These are phyloP conservation scores for Globisporangium okanoganense DNA, from an alignment of 352 stramenopile species.

Conservation along the genomic window DNA sequence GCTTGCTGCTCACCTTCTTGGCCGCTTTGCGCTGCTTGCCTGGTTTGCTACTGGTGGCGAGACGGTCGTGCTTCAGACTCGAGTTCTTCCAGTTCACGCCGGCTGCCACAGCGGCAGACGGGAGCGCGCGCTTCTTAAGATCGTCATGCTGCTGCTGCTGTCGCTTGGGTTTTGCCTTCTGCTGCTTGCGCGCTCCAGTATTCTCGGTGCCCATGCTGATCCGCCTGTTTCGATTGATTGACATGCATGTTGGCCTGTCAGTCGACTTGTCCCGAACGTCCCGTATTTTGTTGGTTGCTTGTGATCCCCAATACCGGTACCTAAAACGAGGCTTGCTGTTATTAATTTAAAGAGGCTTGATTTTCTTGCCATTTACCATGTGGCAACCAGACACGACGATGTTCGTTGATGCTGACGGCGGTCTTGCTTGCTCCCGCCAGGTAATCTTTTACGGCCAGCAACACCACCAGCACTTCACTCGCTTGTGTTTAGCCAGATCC, in stretches of 20 bases:
- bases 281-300: neutral
- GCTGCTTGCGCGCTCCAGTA: neutral
- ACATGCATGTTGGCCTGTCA: neutral
- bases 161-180: neutral
- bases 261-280: neutral
- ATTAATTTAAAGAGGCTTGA: no score
- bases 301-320: neutral
- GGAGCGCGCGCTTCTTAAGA: neutral
- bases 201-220: neutral
- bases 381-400: neutral
- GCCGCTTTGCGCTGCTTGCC: neutral
- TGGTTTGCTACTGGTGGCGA: neutral
- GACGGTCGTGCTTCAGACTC: neutral
- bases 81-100: slow-evolving; percentile 15
- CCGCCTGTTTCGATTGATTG: neutral
- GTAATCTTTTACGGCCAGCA: neutral
- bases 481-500: no score
- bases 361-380: neutral
- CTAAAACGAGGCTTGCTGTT: no score
- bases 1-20: slow-evolving; percentile 16
- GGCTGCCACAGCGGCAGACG: neutral
- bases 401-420: neutral
- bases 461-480: neutral
- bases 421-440: neutral
- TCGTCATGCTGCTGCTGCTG: neutral